Conservation (phyloP, 352 stramenopile species). For the Pythium aristosporum region DNA sequence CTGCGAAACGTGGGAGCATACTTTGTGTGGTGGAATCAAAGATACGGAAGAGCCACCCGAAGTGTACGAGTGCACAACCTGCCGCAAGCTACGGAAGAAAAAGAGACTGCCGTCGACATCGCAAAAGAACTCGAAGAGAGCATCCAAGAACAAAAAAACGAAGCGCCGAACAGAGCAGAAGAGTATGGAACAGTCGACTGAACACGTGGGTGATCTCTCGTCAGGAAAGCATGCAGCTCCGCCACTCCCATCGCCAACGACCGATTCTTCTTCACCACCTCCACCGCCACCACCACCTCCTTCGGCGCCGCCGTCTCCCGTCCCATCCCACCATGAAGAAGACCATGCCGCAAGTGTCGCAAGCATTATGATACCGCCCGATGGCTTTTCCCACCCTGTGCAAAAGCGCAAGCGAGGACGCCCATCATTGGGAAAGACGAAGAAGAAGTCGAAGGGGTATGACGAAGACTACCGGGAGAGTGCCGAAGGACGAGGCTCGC, state of each 20-base stretch:
- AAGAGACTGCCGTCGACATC: neutral
- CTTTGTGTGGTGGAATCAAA: slow-evolving; percentile 54
- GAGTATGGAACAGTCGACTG: neutral
- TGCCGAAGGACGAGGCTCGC: neutral
- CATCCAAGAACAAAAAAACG: slow-evolving; percentile 13
- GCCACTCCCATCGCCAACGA: slow-evolving; percentile 13
- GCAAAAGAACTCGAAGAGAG: slow-evolving; percentile 15
- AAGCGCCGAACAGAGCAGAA: neutral
- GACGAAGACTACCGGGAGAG: slow-evolving; percentile 17
- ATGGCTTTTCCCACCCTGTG: neutral
- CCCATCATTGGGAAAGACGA: slow-evolving; percentile 11
- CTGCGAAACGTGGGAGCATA: slow-evolving; percentile 79
- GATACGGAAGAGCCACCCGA: slow-evolving; percentile 48
- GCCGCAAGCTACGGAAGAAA: slow-evolving; percentile 25
- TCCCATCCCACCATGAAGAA: slow-evolving; percentile 4
- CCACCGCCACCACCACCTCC: slow-evolving; percentile 20
- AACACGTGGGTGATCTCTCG: slow-evolving; percentile 16
- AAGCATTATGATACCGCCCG: neutral
- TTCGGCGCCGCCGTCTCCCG: slow-evolving; percentile 16
- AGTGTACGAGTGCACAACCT: slow-evolving; percentile 57
- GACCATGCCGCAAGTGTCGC: neutral
- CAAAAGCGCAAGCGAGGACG: slow-evolving; percentile 17
- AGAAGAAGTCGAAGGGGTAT: slow-evolving; percentile 16
- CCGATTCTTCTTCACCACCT: slow-evolving; percentile 7
- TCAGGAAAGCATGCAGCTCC: slow-evolving; percentile 9